Conservation (phyloP, 805 yeast species). For the Hanseniaspora hatyaiensis region DNA sequence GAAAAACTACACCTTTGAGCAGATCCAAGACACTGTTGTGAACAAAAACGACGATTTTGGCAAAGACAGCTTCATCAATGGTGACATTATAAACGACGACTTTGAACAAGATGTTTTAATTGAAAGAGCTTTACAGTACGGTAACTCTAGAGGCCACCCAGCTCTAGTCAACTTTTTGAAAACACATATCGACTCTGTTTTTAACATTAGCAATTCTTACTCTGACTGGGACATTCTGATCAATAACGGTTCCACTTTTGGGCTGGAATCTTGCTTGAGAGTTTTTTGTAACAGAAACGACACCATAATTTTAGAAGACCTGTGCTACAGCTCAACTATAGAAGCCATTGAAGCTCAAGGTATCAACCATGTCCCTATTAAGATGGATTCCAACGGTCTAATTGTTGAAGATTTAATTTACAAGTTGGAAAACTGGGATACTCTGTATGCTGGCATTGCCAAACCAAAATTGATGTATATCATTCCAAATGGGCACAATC, state of each 20-base stretch:
- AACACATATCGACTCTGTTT: conserved; percentile 38
- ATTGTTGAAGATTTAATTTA: conserved; percentile 50
- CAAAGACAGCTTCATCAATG: conserved; percentile 8
- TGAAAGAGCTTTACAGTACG: conserved; percentile 65
- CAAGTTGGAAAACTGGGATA: conserved; percentile 53
- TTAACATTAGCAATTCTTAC: conserved; percentile 29
- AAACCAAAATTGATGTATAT: conserved; percentile 75
- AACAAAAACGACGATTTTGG: conserved; percentile 25
- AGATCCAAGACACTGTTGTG: conserved; percentile 37
- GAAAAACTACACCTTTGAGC: conserved; percentile 53
- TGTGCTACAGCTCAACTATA: conserved; percentile 63
- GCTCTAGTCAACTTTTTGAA: conserved; percentile 45
- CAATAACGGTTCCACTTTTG: conserved; percentile 70
- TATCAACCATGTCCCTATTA: conserved; percentile 49
- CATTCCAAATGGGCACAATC: conserved; percentile 89
- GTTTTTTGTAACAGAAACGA: conserved; percentile 64
- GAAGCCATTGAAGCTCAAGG: conserved; percentile 64
- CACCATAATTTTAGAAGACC: conserved; percentile 59
- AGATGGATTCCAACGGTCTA: conserved; percentile 63
- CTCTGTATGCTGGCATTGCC: conserved; percentile 31
- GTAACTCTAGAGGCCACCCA: conserved; percentile 54
- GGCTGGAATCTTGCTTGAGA: conserved; percentile 66
- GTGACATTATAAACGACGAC: conserved; percentile 18
- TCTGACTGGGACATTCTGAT: conserved; percentile 56
- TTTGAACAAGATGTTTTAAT: conserved; percentile 44